Conservation (phyloP, 148 eudicot genomes). For the Nepenthes gracilis region DNA sequence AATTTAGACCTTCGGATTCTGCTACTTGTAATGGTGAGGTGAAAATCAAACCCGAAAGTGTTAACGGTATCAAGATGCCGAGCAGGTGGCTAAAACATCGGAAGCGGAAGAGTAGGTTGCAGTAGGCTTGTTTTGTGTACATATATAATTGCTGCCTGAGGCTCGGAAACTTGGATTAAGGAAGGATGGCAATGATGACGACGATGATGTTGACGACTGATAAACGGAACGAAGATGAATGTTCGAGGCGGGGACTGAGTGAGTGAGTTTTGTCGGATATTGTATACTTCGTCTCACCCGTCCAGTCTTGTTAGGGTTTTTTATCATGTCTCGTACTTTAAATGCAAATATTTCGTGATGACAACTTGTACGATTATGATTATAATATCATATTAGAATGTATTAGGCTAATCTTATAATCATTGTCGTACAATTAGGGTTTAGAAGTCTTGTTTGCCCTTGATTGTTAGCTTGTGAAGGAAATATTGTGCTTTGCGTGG, state of each 20-base stretch:
- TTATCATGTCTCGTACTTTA: no score
- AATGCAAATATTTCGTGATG: no score
- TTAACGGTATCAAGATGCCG: conserved; percentile 9
- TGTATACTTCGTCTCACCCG: conserved; percentile 11
- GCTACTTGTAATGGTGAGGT: conserved; percentile 32
- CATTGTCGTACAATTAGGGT: background rate
- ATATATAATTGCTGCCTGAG: conserved; percentile 9
- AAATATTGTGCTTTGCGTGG: no score
- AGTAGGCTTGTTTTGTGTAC: conserved; percentile 18
- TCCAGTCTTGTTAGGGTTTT: no score
- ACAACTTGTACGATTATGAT: no score
- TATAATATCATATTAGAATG: no score
- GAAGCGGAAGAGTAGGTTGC: conserved; percentile 22
- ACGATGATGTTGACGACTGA: conserved; percentile 1
- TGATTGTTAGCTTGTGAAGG: no score
- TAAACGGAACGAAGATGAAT: background rate
- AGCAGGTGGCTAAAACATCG: conserved; percentile 25
- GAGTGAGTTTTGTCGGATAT: conserved; percentile 42
- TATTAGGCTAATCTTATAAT: no score
- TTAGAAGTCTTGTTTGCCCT: no score
- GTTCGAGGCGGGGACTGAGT: conserved; percentile 16
- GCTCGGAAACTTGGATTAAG: background rate
- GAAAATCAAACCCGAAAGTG: conserved; percentile 18
- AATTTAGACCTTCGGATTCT: conserved; percentile 15
- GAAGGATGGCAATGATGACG: background rate